These are phyloP conservation scores for Aspergillus ostianus DNA, from an alignment of 495 filamentous ascomycete genomes.

Conservation along the genomic window DNA sequence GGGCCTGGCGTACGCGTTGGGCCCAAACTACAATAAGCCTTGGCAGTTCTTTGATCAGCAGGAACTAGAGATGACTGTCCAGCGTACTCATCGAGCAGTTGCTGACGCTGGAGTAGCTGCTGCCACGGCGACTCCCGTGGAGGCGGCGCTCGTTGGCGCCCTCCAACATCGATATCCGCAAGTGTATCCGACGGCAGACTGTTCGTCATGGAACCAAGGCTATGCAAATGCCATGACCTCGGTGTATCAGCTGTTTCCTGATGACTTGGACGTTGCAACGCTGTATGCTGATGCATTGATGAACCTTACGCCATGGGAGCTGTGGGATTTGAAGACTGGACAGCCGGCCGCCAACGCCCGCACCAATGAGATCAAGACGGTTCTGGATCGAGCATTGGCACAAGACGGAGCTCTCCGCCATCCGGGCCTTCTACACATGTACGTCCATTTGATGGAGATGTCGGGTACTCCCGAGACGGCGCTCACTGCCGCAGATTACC, in stretches of 20 bases:
- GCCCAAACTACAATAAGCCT: slow-evolving; percentile 74
- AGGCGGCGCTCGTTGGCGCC: slow-evolving; percentile 58
- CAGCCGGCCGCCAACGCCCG: slow-evolving; percentile 51
- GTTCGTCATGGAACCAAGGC: slow-evolving; percentile 48
- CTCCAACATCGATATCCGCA: slow-evolving; percentile 55
- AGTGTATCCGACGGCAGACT: slow-evolving; percentile 37
- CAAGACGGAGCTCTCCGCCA: slow-evolving; percentile 44
- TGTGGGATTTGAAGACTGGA: slow-evolving; percentile 63
- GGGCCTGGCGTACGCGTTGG: slow-evolving; percentile 63
- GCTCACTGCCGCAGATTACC: slow-evolving; percentile 53
- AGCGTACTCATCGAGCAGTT: slow-evolving; percentile 43
- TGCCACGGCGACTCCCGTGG: slow-evolving; percentile 34
- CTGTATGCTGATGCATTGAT: slow-evolving; percentile 66
- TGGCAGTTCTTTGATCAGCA: slow-evolving; percentile 63
- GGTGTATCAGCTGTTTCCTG: slow-evolving; percentile 52
- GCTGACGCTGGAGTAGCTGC: slow-evolving; percentile 39
- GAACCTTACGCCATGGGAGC: slow-evolving; percentile 66
- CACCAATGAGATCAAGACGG: slow-evolving; percentile 54
- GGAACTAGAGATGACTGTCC: slow-evolving; percentile 50
- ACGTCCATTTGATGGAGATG: slow-evolving; percentile 77
- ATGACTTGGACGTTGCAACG: slow-evolving; percentile 59
- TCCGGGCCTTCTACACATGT: slow-evolving; percentile 65
- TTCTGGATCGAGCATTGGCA: slow-evolving; percentile 53
- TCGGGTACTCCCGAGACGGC: slow-evolving; percentile 59
- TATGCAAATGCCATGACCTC: slow-evolving; percentile 62